Evolutionary conservation across 257 asterid species (phyloP).

Genomic region (Nicotiana knightiana): DNA sequence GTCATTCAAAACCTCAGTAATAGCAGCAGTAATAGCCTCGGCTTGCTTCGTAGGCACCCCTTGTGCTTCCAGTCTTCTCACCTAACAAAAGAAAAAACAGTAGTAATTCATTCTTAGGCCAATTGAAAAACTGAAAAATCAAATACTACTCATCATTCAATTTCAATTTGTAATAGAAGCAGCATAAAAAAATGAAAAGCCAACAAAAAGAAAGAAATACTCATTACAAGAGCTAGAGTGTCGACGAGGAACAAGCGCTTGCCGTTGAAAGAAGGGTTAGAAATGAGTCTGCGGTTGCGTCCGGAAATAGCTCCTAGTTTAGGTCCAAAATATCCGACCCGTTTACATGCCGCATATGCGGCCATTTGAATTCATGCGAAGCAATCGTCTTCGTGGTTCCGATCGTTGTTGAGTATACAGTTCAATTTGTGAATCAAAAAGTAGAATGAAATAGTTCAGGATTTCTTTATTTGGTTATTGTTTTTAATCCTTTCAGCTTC

Average conservation of each 20-base stretch:
- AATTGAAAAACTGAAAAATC: background rate
- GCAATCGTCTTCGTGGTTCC: background rate
- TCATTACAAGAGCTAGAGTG: slow-evolving; percentile 70
- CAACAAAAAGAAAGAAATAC: background rate
- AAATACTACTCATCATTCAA: background rate
- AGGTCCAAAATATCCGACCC: slow-evolving; percentile 31
- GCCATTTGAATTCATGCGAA: slow-evolving; percentile 30
- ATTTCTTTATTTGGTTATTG: background rate
- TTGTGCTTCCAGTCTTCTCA: slow-evolving; percentile 72
- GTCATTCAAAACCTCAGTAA: slow-evolving; percentile 66
- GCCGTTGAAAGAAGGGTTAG: slow-evolving; percentile 43
- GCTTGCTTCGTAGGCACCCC: slow-evolving; percentile 87
- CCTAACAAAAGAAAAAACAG: slow-evolving; percentile 34
- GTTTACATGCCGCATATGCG: slow-evolving; percentile 46
- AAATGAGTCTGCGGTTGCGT: slow-evolving; percentile 31
- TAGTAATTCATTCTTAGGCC: background rate
- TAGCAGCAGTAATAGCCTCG: slow-evolving; percentile 71
- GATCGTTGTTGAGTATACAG: background rate
- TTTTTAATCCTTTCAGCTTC: background rate
- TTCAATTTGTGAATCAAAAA: background rate
- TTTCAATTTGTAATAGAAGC: background rate
- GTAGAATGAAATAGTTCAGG: background rate
- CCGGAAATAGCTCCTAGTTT: background rate
- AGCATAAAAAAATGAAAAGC: background rate
- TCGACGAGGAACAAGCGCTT: slow-evolving; percentile 79